Evolutionary conservation across 257 asterid species (phyloP).

Genomic region (Penstemon davidsonii): DNA sequence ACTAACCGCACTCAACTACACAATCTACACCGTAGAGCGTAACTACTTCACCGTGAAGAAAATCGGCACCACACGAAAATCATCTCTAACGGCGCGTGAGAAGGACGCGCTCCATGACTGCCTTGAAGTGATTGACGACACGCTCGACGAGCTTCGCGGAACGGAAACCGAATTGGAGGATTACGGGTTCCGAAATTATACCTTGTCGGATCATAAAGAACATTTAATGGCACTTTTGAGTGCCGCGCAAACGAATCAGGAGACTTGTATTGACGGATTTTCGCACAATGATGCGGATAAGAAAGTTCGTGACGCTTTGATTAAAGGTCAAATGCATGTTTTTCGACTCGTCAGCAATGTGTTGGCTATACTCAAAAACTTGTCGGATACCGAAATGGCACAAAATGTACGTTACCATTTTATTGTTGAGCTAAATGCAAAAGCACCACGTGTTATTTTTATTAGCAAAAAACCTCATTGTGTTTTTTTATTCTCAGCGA

Average conservation of each 20-base stretch:
- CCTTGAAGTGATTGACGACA: conserved; percentile 54
- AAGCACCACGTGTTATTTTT: too few relatives aligned
- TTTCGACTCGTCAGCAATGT: conserved; percentile 60
- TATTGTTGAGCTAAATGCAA: too few relatives aligned
- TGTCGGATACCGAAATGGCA: conserved; percentile 40
- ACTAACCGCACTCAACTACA: conserved; percentile 50
- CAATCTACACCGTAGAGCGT: conserved; percentile 48
- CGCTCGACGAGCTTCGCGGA: conserved; percentile 51
- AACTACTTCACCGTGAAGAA: conserved; percentile 57
- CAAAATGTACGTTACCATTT: not conserved
- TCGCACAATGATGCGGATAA: conserved; percentile 59
- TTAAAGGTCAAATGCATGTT: conserved; percentile 50
- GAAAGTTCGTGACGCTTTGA: conserved; percentile 35
- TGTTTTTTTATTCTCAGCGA: too few relatives aligned
- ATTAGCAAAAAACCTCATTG: too few relatives aligned
- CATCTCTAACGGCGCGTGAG: conserved; percentile 46
- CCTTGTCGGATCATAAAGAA: conserved; percentile 43
- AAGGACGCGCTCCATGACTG: conserved; percentile 61
- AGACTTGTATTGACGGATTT: conserved; percentile 66
- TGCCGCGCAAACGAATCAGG: conserved; percentile 70
- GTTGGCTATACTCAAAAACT: conserved; percentile 51
- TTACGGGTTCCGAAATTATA: conserved; percentile 37
- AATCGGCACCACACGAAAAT: conserved; percentile 22
- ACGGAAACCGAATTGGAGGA: conserved; percentile 33
- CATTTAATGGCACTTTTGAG: conserved; percentile 43